phyloP scores from a whole-genome alignment of 805 yeast species.

The Spathaspora hagerdaliae region DNA sequence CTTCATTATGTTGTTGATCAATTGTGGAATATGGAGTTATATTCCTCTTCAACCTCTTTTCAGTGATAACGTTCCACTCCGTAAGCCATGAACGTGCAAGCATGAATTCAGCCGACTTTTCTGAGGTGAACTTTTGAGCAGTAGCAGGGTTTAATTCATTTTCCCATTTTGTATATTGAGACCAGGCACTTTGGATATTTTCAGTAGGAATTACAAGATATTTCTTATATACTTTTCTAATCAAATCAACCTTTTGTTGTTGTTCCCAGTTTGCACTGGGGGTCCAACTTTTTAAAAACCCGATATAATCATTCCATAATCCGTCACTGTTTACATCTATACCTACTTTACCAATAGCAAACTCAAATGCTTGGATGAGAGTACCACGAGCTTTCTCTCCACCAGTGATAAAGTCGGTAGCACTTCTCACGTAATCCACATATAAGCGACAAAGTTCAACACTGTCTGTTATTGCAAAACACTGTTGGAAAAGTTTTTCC shows the following conservation, averaged over 20 bases:
- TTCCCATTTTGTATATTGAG: constrained; percentile 78
- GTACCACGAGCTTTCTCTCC: constrained; percentile 75
- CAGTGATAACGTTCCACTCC: constrained; percentile 64
- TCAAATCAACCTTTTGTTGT: constrained; percentile 72
- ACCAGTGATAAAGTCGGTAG: constrained; percentile 67
- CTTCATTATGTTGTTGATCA: constrained; percentile 15
- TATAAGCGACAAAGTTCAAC: constrained; percentile 75
- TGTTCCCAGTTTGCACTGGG: constrained; percentile 81
- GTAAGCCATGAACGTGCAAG: constrained; percentile 72
- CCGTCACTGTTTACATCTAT: constrained; percentile 66
- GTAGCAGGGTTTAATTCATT: constrained; percentile 67
- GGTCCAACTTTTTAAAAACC: constrained; percentile 71
- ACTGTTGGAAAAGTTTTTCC: constrained; percentile 60
- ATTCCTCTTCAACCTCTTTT: constrained; percentile 42
- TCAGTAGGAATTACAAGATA: constrained; percentile 73
- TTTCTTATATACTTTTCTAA: constrained; percentile 67
- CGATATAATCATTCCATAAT: constrained; percentile 82
- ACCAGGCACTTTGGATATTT: constrained; percentile 77
- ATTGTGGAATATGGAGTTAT: constrained; percentile 22
- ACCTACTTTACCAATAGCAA: constrained; percentile 76
- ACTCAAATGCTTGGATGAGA: constrained; percentile 78
- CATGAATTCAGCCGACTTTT: constrained; percentile 81
- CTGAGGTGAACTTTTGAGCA: constrained; percentile 81
- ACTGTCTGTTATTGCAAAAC: constrained; percentile 58
- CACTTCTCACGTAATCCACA: constrained; percentile 70